These are phyloP conservation scores for Mycotypha africana DNA, from an alignment of 371 early-diverging fungal genomes.

Conservation along the genomic window DNA sequence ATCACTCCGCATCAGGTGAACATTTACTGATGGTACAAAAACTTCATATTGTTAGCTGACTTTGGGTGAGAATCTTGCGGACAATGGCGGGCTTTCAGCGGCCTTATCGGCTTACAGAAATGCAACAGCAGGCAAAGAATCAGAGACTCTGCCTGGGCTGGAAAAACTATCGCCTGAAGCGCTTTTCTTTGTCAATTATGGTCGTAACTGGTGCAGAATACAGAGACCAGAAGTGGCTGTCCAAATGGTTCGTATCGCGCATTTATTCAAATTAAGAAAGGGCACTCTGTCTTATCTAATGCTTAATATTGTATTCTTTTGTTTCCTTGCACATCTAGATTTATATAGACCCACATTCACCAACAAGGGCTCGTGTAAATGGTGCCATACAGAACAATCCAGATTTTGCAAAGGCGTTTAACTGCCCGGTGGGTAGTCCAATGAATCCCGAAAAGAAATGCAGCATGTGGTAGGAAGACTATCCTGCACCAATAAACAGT, in stretches of 20 bases:
- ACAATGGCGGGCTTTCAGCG: conserved; percentile 61
- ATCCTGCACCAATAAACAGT: too few species aligned
- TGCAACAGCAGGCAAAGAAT: conserved; percentile 10
- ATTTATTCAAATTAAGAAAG: too few species aligned
- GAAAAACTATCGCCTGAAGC: conserved; percentile 31
- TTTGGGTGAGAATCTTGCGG: conserved; percentile 73
- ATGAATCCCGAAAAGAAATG: conserved; percentile 46
- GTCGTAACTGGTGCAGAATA: conserved; percentile 34
- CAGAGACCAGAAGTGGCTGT: conserved; percentile 10
- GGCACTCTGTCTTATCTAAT: conserved; percentile 1
- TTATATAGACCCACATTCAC: conserved; percentile 42
- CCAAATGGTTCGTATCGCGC: conserved; percentile 9
- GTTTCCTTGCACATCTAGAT: conserved; percentile 3
- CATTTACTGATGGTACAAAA: too few species aligned
- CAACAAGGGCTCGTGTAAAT: conserved; percentile 42
- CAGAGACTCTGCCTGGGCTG: conserved; percentile 11
- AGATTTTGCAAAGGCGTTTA: conserved; percentile 52
- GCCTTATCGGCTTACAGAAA: conserved; percentile 32
- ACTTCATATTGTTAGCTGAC: conserved; percentile 41
- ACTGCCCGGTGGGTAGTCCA: conserved; percentile 38
- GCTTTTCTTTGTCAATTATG: conserved; percentile 40
- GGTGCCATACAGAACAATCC: conserved; percentile 46
- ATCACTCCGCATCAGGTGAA: too few species aligned
- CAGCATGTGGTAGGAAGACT: conserved; percentile 30
- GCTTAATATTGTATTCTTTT: conserved; percentile 4